Evolutionary conservation across 73 alveolate genomes (phyloP).

Genomic region (Paramecium primaurelia): DNA sequence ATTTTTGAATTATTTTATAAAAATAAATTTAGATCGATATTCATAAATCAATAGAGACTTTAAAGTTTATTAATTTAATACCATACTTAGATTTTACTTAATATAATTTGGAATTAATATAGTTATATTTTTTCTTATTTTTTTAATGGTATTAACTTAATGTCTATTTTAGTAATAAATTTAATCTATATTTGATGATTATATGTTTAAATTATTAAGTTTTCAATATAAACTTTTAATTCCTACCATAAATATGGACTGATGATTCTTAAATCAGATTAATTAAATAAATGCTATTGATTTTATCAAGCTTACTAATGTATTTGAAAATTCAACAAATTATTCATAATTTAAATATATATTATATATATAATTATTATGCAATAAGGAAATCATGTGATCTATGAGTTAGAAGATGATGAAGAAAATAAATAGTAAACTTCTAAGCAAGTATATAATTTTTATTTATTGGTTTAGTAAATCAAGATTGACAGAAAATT

Average conservation of each 20-base stretch:
- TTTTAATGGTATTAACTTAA: background rate
- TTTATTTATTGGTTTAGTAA: background rate
- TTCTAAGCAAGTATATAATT: background rate
- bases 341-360: background rate
- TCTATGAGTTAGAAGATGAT: conserved; percentile 32
- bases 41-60: no score
- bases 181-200: no score
- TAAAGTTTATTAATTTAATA: no score
- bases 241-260: background rate
- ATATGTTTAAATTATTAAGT: background rate
- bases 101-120: background rate
- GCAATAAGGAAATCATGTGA: background rate
- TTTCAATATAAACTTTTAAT: background rate
- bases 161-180: no score
- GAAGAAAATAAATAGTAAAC: background rate
- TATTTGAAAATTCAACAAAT: background rate
- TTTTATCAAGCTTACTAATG: background rate
- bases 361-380: background rate
- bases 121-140: background rate
- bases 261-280: background rate
- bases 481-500: conserved; percentile 2
- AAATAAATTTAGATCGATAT: no score
- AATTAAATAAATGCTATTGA: background rate
- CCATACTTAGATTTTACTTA: background rate
- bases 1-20: no score